A percentile compares a stretch with the other conserved stretches of the same genome.
These are phyloP conservation scores for Hyaloperonospora brassicae DNA, from an alignment of 352 stramenopile species.

Conservation along the genomic window DNA sequence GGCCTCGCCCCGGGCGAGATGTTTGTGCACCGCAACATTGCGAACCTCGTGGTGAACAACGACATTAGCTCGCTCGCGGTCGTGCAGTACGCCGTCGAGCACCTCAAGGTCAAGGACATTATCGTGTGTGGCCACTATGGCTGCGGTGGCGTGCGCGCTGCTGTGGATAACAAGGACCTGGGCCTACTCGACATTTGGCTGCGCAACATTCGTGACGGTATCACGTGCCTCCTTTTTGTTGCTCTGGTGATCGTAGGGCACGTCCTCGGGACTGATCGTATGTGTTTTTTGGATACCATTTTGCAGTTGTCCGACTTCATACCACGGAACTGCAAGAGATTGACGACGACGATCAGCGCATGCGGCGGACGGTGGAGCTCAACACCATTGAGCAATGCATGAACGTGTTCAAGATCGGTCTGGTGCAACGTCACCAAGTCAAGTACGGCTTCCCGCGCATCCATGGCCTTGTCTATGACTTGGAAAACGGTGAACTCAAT, in stretches of 20 bases:
- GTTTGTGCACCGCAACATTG: constrained; percentile 88
- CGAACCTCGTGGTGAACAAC: constrained; percentile 63
- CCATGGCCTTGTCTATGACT: constrained; percentile 70
- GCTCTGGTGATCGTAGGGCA: constrained; percentile 2
- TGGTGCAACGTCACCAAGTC: constrained; percentile 58
- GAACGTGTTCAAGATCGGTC: constrained; percentile 83
- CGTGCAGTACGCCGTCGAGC: constrained; percentile 76
- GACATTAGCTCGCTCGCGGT: constrained; percentile 60
- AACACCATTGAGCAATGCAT: constrained; percentile 81
- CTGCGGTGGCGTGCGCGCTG: constrained; percentile 83
- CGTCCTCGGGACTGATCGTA: constrained; percentile 12
- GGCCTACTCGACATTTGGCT: constrained; percentile 88
- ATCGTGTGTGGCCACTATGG: constrained; percentile 90
- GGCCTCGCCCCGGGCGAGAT: constrained; percentile 71
- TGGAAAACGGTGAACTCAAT: constrained; percentile 74
- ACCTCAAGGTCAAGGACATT: constrained; percentile 87
- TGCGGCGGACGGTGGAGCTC: constrained; percentile 60
- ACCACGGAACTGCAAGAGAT: constrained; percentile 24
- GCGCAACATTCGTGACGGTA: constrained; percentile 81
- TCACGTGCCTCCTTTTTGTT: no score
- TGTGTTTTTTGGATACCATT: constrained; percentile 6
- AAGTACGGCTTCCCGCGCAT: constrained; percentile 69
- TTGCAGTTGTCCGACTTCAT: constrained; percentile 84
- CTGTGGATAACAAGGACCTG: constrained; percentile 71
- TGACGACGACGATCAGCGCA: constrained; percentile 22